These are phyloP conservation scores for Dentipellis fragilis DNA, from an alignment of 768 basidiomycete genomes.

Conservation along the genomic window DNA sequence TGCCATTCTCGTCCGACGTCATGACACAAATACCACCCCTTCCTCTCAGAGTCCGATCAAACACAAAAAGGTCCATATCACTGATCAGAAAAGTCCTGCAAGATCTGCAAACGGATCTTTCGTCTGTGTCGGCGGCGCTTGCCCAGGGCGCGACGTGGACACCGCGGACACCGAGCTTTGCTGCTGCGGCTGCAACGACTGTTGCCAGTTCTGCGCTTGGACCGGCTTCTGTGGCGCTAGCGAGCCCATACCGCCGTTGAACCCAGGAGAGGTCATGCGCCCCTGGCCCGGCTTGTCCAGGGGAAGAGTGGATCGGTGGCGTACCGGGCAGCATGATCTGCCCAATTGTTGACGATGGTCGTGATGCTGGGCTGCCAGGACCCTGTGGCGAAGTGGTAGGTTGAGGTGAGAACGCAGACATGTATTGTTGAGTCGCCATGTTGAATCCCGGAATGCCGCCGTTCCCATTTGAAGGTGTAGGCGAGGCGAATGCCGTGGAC, in stretches of 20 bases:
- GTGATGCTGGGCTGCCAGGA: not conserved
- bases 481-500: not conserved
- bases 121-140: constrained; percentile 25
- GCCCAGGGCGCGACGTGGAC: constrained; percentile 13
- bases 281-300: too few relatives aligned
- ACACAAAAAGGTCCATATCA: not conserved
- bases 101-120: constrained; percentile 86
- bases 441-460: constrained; percentile 1
- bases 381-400: constrained; percentile 2
- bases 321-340: constrained; percentile 13
- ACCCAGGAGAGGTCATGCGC: not conserved
- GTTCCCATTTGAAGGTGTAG: not conserved
- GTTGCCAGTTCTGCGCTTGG: constrained; percentile 4
- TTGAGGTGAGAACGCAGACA: constrained; percentile 3
- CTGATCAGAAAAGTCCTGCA: constrained; percentile 56
- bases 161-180: constrained; percentile 1
- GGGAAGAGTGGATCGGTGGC: constrained; percentile 8
- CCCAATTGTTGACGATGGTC: constrained; percentile 4
- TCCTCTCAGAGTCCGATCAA: not conserved
- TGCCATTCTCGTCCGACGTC: not conserved
- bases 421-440: not conserved
- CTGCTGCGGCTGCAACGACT: constrained; percentile 9
- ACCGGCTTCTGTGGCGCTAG: constrained; percentile 5
- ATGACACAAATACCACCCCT: not conserved
- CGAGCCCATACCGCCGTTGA: not conserved